Percentiles rank a stretch among this genome's conserved stretches.
Conservation (phyloP, 192 early-diverging fungal species). For the Linnemannia schmuckeri region DNA sequence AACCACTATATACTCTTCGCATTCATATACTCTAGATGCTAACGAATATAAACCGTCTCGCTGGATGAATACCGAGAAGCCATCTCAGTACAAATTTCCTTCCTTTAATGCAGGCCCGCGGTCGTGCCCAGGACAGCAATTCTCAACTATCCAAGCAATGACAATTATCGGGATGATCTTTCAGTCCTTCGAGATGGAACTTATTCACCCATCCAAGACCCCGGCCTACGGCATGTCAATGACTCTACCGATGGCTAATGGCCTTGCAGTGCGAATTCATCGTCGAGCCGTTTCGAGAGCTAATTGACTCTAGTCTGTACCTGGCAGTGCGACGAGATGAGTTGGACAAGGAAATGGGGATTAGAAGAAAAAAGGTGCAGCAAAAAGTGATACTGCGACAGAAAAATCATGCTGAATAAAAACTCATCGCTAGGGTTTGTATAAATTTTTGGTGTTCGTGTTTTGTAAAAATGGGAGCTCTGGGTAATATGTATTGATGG, state of each 20-base stretch:
- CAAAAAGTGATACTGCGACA: no score
- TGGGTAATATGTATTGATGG: no score
- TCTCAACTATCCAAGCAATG: neutral
- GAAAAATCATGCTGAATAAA: no score
- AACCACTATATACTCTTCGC: neutral
- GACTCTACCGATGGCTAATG: neutral
- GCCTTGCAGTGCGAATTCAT: neutral
- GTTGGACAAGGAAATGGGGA: no score
- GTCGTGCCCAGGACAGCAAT: neutral
- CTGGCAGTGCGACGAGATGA: no score
- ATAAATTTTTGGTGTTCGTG: no score
- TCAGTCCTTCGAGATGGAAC: neutral
- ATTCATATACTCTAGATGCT: constrained; percentile 52
- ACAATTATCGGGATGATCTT: constrained; percentile 7
- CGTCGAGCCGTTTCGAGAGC: neutral
- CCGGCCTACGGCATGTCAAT: neutral
- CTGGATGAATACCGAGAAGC: neutral
- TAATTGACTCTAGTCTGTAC: neutral
- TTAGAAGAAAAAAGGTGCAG: no score
- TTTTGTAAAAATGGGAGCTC: no score
- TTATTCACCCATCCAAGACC: neutral
- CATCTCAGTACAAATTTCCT: neutral
- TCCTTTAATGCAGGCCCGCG: neutral
- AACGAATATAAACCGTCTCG: constrained; percentile 70
- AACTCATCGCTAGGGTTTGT: no score